Evolutionary conservation across 2,329 filamentous ascomycete species (phyloP), one percentile per base, ranked within the genome.

Genomic region (Emmonsiellopsis sp.): DNA sequence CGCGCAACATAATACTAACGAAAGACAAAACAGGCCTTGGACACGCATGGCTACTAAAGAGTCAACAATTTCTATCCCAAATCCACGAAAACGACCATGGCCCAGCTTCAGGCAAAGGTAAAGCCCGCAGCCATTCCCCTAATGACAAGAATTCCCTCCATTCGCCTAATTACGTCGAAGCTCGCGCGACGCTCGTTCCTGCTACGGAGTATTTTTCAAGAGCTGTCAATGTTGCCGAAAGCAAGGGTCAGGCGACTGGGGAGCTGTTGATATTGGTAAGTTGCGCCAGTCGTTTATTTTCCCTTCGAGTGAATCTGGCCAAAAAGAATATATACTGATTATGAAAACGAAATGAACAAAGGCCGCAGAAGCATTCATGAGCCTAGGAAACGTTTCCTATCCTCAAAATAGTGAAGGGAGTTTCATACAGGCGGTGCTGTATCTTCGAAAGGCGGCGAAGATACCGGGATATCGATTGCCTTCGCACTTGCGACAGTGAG

Each of bases 311-410:
- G 3, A 27, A 27, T 1, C 1, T 27, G 21, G 21, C 21, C 21
- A 27, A 27, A 5, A 27, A 27, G 21, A 27, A 5, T 27, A 27
- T 3, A 27, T 27, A 27, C 21, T 27, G 21, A 27, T 27, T 1
- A 27, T 27, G 5, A 27, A 27, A 27, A 27, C 1, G 21, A 27
- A 27, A 27, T 27, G 21, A 27, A 27, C 21, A 27, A 27, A 27
- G 21, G 21, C 21, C 60, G 76, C 77, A 17, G 76, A 79, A 65
- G 73, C 76, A 36, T 72, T 72, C 55, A 79, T 79, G 72, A 77
- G 73, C 51, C 60, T 79, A 13, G 76, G 76, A 11, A 79, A 78
- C 53, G 74, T 77, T 1, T 75, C 74, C 3, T 71, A 71, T 21
- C 62, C 70, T 6, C 68, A 72, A 36, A 60, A 63, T 40, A 76